phyloP scores from a whole-genome alignment of 2,329 filamentous ascomycete genomes.

The Rutstroemia sp. region DNA sequence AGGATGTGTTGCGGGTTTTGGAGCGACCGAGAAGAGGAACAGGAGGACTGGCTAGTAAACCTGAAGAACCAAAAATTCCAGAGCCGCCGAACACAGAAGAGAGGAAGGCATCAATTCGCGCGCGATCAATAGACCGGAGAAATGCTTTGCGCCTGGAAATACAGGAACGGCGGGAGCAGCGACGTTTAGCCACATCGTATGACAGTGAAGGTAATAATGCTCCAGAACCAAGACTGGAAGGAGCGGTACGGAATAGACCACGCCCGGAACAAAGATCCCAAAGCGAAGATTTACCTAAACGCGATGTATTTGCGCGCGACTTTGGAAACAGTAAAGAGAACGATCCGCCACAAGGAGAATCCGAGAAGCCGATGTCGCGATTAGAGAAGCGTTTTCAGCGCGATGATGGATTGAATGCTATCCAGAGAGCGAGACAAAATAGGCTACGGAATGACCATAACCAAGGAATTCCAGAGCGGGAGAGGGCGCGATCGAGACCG shows the following conservation, averaged over 20 bases:
- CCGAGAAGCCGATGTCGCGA: background rate
- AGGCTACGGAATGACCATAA: constrained; percentile 4
- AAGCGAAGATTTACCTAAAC: constrained; percentile 2
- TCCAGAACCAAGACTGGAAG: constrained; percentile 1
- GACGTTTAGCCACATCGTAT: constrained; percentile 1
- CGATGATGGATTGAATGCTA: background rate
- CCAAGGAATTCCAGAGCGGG: background rate
- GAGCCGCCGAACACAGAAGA: background rate
- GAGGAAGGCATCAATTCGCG: background rate
- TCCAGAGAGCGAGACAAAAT: constrained; percentile 4
- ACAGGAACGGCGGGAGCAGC: constrained; percentile 1
- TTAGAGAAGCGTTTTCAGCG: constrained; percentile 12
- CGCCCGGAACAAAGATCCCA: constrained; percentile 1
- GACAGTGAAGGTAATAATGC: constrained; percentile 2
- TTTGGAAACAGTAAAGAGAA: constrained; percentile 2
- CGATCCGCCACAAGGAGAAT: background rate
- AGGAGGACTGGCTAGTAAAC: background rate
- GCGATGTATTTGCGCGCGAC: background rate
- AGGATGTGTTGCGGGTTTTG: background rate
- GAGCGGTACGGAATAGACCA: background rate
- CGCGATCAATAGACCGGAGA: constrained; percentile 1
- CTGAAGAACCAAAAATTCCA: background rate
- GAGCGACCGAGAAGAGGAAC: background rate
- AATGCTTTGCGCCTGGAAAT: constrained; percentile 5
- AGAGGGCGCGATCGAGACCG: background rate